phyloP scores from a whole-genome alignment of 2,329 filamentous ascomycete species.

The Trichoderma sp. region DNA sequence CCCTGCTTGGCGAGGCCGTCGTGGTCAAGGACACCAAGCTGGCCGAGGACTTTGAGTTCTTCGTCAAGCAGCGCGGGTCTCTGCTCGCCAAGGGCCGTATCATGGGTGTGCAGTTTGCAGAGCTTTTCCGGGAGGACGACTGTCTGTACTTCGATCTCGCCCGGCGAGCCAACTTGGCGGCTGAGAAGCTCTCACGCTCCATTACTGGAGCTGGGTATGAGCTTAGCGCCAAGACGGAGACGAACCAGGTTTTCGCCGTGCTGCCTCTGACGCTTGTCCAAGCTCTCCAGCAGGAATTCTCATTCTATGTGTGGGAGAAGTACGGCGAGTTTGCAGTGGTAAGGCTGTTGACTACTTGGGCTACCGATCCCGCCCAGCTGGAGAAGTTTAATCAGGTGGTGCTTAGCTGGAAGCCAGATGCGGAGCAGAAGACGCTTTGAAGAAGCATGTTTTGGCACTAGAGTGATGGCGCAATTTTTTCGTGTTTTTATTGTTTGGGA shows the following conservation, averaged over 20 bases:
- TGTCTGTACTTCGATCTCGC: conserved; percentile 47
- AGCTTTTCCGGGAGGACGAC: conserved; percentile 40
- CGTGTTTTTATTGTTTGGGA: background rate
- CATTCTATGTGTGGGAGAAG: conserved; percentile 49
- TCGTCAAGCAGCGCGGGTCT: conserved; percentile 50
- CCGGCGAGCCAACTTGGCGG: conserved; percentile 42
- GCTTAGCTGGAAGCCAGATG: conserved; percentile 23
- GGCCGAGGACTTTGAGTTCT: conserved; percentile 47
- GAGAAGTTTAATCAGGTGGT: conserved; percentile 36
- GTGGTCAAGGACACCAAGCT: conserved; percentile 43
- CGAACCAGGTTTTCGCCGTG: conserved; percentile 50
- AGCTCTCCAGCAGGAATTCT: conserved; percentile 40
- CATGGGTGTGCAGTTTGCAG: conserved; percentile 48
- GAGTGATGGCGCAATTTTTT: background rate
- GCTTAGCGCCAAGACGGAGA: conserved; percentile 45
- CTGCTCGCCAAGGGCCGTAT: conserved; percentile 49
- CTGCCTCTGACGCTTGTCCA: conserved; percentile 39
- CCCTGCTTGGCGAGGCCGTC: conserved; percentile 49
- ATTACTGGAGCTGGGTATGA: conserved; percentile 42
- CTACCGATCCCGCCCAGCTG: conserved; percentile 43
- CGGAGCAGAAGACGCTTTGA: background rate
- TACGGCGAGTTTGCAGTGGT: conserved; percentile 39
- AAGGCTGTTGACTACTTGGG: conserved; percentile 49
- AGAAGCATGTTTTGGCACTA: background rate
- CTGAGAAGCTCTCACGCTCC: conserved; percentile 41